Percentiles rank a stretch among this genome's conserved stretches.
Conservation (phyloP, 2,329 filamentous ascomycete species). For the Fusarium sp. region DNA sequence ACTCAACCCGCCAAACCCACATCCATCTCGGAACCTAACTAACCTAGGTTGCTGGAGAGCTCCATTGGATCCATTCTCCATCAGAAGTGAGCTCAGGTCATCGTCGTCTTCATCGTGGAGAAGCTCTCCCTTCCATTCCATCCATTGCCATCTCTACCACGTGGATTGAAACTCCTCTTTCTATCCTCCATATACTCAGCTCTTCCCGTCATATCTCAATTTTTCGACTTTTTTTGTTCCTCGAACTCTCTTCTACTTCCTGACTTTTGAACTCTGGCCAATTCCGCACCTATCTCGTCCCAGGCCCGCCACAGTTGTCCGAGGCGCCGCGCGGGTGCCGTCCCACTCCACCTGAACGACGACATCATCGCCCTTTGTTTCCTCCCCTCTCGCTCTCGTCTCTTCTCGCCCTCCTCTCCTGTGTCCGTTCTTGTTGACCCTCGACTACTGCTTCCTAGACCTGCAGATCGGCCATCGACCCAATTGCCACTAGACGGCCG, state of each 20-base stretch:
- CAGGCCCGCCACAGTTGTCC: neutral
- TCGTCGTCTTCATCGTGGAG: slow-evolving; percentile 1
- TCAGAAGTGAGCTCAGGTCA: neutral
- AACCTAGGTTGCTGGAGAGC: neutral
- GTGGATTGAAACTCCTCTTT: slow-evolving; percentile 7
- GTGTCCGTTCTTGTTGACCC: slow-evolving; percentile 7
- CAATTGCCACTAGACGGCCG: slow-evolving; percentile 27
- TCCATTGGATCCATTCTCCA: neutral
- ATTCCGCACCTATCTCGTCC: neutral
- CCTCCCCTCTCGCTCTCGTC: slow-evolving; percentile 1
- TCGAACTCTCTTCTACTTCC: neutral
- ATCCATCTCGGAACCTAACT: neutral
- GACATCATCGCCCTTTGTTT: slow-evolving; percentile 32
- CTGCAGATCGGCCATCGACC: slow-evolving; percentile 32
- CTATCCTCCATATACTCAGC: neutral
- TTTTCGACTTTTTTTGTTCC: neutral
- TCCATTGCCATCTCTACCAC: slow-evolving; percentile 13
- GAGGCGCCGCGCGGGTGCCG: slow-evolving; percentile 9
- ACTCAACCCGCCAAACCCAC: neutral
- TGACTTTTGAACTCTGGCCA: neutral
- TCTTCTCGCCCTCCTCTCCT: neutral
- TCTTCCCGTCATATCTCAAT: neutral
- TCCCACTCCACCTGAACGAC: slow-evolving; percentile 9
- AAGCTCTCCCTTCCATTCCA: slow-evolving; percentile 33
- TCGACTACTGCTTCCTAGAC: slow-evolving; percentile 13